phyloP scores from a whole-genome alignment of 768 basidiomycete genomes.

The Aureoboletus auriporus region DNA sequence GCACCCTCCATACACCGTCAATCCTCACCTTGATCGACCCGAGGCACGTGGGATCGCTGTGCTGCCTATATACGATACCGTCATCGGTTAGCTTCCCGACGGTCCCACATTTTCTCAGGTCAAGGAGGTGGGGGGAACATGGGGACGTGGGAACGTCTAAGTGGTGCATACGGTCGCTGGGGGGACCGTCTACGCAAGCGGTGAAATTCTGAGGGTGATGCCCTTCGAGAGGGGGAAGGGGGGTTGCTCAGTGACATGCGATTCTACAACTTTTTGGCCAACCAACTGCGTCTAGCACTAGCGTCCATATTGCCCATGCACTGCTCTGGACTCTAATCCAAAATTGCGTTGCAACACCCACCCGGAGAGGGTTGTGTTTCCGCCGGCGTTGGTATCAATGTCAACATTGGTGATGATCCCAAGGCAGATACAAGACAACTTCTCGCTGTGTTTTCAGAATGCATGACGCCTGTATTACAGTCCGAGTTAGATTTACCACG shows the following conservation, averaged over 20 bases:
- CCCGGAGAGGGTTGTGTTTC: conserved; percentile 78
- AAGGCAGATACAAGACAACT: conserved; percentile 34
- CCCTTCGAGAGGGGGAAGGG: conserved; percentile 59
- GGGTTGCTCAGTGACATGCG: conserved; percentile 67
- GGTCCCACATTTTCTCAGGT: conserved; percentile 76
- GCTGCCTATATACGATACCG: conserved; percentile 52
- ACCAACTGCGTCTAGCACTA: conserved; percentile 56
- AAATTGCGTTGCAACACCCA: conserved; percentile 62
- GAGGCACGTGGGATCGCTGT: conserved; percentile 69
- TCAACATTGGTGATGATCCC: conserved; percentile 51
- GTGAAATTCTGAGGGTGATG: conserved; percentile 71
- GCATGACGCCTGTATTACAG: not conserved
- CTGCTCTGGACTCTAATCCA: conserved; percentile 77
- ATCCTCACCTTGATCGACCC: conserved; percentile 77
- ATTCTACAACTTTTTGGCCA: conserved; percentile 61
- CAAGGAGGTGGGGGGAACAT: conserved; percentile 46
- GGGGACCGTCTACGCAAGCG: conserved; percentile 70
- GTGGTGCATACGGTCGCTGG: conserved; percentile 61
- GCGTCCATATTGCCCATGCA: conserved; percentile 80
- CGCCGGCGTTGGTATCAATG: conserved; percentile 67
- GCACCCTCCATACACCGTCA: conserved; percentile 45
- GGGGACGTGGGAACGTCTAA: conserved; percentile 50
- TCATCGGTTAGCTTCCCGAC: conserved; percentile 54
- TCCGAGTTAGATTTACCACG: not conserved
- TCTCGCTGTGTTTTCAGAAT: conserved; percentile 14